A percentile compares a stretch with the other conserved stretches of the same genome.
phyloP scores from a whole-genome alignment of 2,329 filamentous ascomycete genomes.

The Ceratocystis cubensis region DNA sequence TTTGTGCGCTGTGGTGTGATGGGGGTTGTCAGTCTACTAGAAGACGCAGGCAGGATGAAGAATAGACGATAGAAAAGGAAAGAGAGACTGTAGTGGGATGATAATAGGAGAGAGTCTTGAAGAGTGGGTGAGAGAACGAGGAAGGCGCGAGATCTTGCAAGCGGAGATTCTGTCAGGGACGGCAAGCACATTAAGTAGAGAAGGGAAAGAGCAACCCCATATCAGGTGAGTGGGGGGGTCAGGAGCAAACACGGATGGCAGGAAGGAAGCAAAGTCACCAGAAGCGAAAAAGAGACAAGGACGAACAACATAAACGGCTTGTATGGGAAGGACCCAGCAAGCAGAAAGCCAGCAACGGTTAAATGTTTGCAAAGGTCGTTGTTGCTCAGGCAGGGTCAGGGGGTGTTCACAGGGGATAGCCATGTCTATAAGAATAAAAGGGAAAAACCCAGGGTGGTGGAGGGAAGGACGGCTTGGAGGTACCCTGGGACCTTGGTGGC shows the following conservation, averaged over 20 bases:
- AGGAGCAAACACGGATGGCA: slow-evolving; percentile 8
- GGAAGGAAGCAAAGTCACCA: slow-evolving; percentile 10
- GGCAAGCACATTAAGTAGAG: slow-evolving; percentile 7
- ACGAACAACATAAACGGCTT: not conserved
- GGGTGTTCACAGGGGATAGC: not conserved
- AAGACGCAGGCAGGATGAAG: not conserved
- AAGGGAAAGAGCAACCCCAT: not conserved
- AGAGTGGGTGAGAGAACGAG: not conserved
- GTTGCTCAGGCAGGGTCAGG: slow-evolving; percentile 8
- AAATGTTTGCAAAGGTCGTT: slow-evolving; percentile 9
- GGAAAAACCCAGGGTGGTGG: not conserved
- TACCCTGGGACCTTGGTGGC: not conserved
- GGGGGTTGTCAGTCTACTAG: not conserved
- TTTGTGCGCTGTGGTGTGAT: not conserved
- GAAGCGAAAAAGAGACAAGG: not conserved
- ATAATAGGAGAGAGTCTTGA: not conserved
- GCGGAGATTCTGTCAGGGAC: not conserved
- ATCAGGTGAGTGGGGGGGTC: not conserved
- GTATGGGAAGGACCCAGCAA: slow-evolving; percentile 8
- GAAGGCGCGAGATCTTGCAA: not conserved
- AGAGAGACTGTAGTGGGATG: not conserved
- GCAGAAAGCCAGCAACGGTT: slow-evolving; percentile 9
- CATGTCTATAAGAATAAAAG: not conserved
- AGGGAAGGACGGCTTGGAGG: slow-evolving; percentile 5
- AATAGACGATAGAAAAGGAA: not conserved